Percentiles rank a stretch among this genome's conserved stretches.
phyloP scores from a whole-genome alignment of 371 early-diverging fungal species.

The Mortierella sp. region DNA sequence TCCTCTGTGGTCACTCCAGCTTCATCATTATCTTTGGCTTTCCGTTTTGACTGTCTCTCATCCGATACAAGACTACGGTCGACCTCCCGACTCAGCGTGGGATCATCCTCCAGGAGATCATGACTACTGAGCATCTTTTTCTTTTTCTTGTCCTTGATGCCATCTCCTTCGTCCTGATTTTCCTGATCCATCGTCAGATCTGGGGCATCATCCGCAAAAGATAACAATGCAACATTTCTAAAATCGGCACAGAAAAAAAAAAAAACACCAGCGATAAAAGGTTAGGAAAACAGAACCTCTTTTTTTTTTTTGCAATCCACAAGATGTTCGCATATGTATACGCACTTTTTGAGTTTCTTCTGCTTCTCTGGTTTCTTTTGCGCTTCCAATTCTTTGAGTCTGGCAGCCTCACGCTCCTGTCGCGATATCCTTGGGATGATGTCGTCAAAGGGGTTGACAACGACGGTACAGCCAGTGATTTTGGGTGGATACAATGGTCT shows the following conservation, averaged over 20 bases:
- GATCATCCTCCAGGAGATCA: constrained; percentile 74
- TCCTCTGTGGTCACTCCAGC: not conserved
- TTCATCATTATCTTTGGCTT: not conserved
- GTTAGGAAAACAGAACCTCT: not conserved
- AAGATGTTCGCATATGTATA: no score
- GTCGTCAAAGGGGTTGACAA: constrained; percentile 93
- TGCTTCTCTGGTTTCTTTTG: constrained; percentile 64
- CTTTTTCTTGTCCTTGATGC: constrained; percentile 22
- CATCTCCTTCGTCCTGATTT: constrained; percentile 22
- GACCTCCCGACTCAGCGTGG: constrained; percentile 62
- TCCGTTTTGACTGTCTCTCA: not conserved
- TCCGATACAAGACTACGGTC: constrained; percentile 29
- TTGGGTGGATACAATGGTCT: constrained; percentile 84
- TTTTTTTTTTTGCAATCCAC: no score
- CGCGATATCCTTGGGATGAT: constrained; percentile 85
- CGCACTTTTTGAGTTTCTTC: constrained; percentile 74
- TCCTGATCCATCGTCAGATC: constrained; percentile 61
- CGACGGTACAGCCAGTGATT: constrained; percentile 74
- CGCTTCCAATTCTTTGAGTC: constrained; percentile 55
- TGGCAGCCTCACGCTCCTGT: constrained; percentile 61
- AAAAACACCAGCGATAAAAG: constrained; percentile 1
- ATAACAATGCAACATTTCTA: constrained; percentile 83
- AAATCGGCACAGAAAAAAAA: not conserved
- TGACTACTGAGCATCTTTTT: constrained; percentile 81
- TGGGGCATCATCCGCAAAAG: constrained; percentile 89